Conservation (phyloP, 352 stramenopile genomes). For the Phytophthora pistaciae region DNA sequence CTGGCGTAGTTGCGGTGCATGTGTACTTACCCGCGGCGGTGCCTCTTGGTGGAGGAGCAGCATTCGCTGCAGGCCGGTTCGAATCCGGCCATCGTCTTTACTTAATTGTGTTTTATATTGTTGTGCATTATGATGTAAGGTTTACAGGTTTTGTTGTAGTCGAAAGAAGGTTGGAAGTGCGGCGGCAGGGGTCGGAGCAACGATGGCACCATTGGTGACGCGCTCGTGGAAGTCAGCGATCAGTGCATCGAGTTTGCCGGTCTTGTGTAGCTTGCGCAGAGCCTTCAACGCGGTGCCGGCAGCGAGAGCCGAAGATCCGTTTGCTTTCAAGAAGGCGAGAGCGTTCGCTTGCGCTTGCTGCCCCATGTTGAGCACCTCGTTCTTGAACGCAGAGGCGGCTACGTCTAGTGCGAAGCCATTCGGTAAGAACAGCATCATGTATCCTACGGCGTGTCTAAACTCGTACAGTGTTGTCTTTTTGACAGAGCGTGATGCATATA, state of each 20-base stretch:
- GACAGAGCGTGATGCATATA: no score
- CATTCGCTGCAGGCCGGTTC: no score
- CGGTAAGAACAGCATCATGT: constrained; percentile 27
- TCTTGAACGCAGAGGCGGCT: constrained; percentile 9
- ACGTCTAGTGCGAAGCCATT: constrained; percentile 11
- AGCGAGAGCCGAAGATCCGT: neutral
- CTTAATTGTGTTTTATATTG: no score
- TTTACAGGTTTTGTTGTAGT: no score
- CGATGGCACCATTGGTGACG: neutral
- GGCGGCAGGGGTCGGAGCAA: constrained; percentile 4
- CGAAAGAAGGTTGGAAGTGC: constrained; percentile 1
- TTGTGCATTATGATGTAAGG: no score
- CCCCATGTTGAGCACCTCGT: constrained; percentile 3
- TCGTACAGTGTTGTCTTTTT: constrained; percentile 22
- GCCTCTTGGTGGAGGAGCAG: no score
- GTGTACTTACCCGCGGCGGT: no score
- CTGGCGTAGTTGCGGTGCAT: no score
- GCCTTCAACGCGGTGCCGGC: constrained; percentile 12
- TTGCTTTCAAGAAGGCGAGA: constrained; percentile 2
- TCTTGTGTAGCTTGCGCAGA: no score
- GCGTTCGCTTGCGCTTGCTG: constrained; percentile 4
- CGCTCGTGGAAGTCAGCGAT: constrained; percentile 5
- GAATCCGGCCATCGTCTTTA: no score
- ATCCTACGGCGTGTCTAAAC: constrained; percentile 19
- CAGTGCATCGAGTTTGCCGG: constrained; percentile 7